A percentile compares a stretch with the other conserved stretches of the same genome.
Conservation (phyloP, 2,329 filamentous ascomycete genomes). For the Aspergillus proliferans region DNA sequence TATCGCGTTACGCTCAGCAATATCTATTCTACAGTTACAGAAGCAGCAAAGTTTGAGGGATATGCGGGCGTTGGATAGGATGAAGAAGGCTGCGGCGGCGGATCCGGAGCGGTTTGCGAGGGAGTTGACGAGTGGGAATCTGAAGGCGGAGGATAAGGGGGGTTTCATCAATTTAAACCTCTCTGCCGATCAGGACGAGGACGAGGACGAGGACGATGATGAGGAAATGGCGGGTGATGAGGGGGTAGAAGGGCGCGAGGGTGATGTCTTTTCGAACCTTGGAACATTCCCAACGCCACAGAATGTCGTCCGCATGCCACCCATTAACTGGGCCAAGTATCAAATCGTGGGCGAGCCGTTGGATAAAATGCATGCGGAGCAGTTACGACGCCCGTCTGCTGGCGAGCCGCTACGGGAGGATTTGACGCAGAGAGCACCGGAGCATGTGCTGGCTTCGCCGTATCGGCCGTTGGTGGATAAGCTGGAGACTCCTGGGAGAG, state of each 20-base stretch:
- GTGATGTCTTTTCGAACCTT: slow-evolving; percentile 39
- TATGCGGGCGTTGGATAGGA: slow-evolving; percentile 61
- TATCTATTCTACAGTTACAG: slow-evolving; percentile 82
- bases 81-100: slow-evolving; percentile 64
- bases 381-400: slow-evolving; percentile 56
- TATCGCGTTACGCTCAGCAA: slow-evolving; percentile 76
- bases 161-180: slow-evolving; percentile 27
- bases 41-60: slow-evolving; percentile 70
- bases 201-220: slow-evolving; percentile 30
- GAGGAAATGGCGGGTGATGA: slow-evolving; percentile 13
- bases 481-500: slow-evolving; percentile 32
- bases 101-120: slow-evolving; percentile 66
- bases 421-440: slow-evolving; percentile 33
- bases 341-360: slow-evolving; percentile 79
- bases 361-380: slow-evolving; percentile 77
- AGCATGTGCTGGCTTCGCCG: slow-evolving; percentile 51
- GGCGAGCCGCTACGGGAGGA: slow-evolving; percentile 37
- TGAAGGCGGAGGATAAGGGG: slow-evolving; percentile 39
- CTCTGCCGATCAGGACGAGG: slow-evolving; percentile 31
- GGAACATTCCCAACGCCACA: slow-evolving; percentile 67
- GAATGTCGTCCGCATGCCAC: slow-evolving; percentile 75
- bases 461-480: slow-evolving; percentile 55
- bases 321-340: slow-evolving; percentile 93
- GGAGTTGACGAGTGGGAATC: slow-evolving; percentile 59
- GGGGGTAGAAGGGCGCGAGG: neutral